Conservation (phyloP, 306 rosid genomes). For the Dalbergia oliveri region DNA sequence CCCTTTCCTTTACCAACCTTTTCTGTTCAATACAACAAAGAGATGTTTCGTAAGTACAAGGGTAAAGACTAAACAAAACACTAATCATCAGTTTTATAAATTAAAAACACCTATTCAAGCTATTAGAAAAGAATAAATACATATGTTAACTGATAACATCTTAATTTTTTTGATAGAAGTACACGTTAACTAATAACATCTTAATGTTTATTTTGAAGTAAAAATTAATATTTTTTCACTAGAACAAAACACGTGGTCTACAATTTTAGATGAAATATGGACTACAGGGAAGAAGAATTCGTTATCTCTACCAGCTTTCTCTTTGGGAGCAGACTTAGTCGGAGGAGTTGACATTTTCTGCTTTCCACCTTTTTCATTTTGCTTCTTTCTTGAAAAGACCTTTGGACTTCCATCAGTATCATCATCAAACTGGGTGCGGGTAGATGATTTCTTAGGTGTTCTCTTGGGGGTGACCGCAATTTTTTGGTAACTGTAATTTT, state of each 20-base stretch:
- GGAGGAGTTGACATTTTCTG: slow-evolving; percentile 61
- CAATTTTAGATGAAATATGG: slow-evolving; percentile 30
- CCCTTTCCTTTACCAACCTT: slow-evolving; percentile 71
- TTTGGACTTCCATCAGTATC: slow-evolving; percentile 77
- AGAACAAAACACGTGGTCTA: not conserved
- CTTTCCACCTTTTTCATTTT: slow-evolving; percentile 60
- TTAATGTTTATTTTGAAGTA: slow-evolving; percentile 17
- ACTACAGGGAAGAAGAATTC: slow-evolving; percentile 37
- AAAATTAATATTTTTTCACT: slow-evolving; percentile 4
- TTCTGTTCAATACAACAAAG: slow-evolving; percentile 58
- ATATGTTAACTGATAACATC: not conserved
- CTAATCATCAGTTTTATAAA: slow-evolving; percentile 11
- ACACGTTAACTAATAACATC: not conserved
- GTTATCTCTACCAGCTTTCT: slow-evolving; percentile 68
- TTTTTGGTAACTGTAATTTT: slow-evolving; percentile 54
- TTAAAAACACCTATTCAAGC: slow-evolving; percentile 1
- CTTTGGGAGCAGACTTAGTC: slow-evolving; percentile 70
- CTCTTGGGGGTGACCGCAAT: slow-evolving; percentile 62
- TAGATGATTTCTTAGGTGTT: slow-evolving; percentile 61
- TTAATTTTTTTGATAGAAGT: not conserved
- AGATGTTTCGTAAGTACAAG: slow-evolving; percentile 1
- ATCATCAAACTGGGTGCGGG: slow-evolving; percentile 61
- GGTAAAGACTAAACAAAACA: slow-evolving; percentile 16
- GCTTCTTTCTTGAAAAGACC: slow-evolving; percentile 88
- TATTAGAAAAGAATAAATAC: not conserved